Percentiles rank a stretch among this genome's conserved stretches.
These are phyloP conservation scores for Lichtheimia hyalospora DNA, from an alignment of 371 early-diverging fungal species.

Conservation along the genomic window DNA sequence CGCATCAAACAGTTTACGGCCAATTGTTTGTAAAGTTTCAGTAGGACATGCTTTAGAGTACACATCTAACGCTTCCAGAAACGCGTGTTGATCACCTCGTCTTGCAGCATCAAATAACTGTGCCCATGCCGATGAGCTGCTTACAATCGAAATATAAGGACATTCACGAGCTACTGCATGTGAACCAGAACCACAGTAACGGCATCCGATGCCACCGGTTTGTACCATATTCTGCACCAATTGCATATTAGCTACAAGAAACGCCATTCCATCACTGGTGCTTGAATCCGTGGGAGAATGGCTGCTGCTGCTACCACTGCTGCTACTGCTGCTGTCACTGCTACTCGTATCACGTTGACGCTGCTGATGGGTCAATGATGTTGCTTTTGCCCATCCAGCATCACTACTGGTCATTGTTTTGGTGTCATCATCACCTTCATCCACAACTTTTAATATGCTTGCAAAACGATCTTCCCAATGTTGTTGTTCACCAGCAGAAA, in stretches of 20 bases:
- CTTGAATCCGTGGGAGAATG: neutral
- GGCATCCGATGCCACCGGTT: slow-evolving; percentile 15
- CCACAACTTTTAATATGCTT: slow-evolving; percentile 18
- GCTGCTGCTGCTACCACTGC: neutral
- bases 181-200: slow-evolving; percentile 13
- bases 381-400: neutral
- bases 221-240: slow-evolving; percentile 17
- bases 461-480: slow-evolving; percentile 18
- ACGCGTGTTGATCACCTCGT: neutral
- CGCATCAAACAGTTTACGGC: slow-evolving; percentile 2
- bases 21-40: slow-evolving; percentile 14
- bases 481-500: neutral
- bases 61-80: slow-evolving; percentile 12
- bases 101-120: slow-evolving; percentile 4
- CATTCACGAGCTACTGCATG: slow-evolving; percentile 12
- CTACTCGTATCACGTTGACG: neutral
- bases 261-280: slow-evolving; percentile 7
- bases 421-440: slow-evolving; percentile 10
- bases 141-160: slow-evolving; percentile 10
- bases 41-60: slow-evolving; percentile 16
- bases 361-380: neutral
- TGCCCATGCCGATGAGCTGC: slow-evolving; percentile 11
- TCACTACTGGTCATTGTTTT: neutral
- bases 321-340: neutral
- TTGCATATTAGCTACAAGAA: slow-evolving; percentile 12